phyloP scores from a whole-genome alignment of 768 basidiomycete genomes.

The Hebeloma cylindrosporum region DNA sequence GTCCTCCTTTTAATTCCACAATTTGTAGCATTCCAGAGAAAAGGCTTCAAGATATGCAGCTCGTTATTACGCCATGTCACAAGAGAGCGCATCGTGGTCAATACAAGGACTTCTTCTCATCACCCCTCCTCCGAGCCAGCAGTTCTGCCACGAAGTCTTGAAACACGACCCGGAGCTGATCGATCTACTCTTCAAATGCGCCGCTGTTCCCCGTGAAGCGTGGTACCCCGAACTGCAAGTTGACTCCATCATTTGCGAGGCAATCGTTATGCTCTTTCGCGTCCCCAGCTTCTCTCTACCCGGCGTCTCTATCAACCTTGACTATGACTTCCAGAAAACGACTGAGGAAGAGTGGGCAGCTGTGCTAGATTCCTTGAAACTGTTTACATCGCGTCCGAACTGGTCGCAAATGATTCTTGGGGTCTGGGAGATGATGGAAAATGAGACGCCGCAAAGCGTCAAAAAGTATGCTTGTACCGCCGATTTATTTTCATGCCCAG shows the following conservation, averaged over 20 bases:
- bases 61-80: constrained; percentile 28
- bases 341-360: constrained; percentile 24
- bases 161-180: constrained; percentile 23
- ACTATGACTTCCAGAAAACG: constrained; percentile 8
- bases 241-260: constrained; percentile 24
- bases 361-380: constrained; percentile 18
- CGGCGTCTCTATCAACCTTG: constrained; percentile 18
- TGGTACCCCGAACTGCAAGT: constrained; percentile 29
- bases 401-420: constrained; percentile 26
- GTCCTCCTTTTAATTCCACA: too few species aligned
- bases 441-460: constrained; percentile 22
- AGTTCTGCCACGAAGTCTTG: constrained; percentile 17
- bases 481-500: too few species aligned
- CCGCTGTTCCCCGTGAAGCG: constrained; percentile 20
- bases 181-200: constrained; percentile 27
- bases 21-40: constrained; percentile 18
- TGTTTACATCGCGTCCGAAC: constrained; percentile 27
- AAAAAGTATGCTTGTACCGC: too few species aligned
- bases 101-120: constrained; percentile 20
- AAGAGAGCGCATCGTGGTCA: constrained; percentile 25
- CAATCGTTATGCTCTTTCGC: constrained; percentile 24
- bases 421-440: constrained; percentile 28
- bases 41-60: constrained; percentile 23
- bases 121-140: constrained; percentile 17
- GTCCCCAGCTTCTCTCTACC: constrained; percentile 21